Evolutionary conservation across 805 yeast species (phyloP).

Genomic region (Candida gorgasii): DNA sequence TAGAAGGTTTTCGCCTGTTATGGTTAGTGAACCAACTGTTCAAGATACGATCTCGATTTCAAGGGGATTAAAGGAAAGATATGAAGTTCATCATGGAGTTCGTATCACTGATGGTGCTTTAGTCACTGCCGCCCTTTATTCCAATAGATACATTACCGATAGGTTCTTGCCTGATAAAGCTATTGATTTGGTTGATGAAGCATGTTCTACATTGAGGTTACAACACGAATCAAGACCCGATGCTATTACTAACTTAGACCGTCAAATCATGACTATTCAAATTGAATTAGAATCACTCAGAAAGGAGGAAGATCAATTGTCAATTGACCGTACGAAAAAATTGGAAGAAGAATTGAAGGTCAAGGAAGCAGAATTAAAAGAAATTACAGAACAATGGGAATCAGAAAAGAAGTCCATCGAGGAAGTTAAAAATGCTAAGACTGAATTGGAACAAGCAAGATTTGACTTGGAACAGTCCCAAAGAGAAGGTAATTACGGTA

Average conservation of each 20-base stretch:
- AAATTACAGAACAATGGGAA: conserved; percentile 86
- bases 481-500: conserved; percentile 81
- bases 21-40: conserved; percentile 84
- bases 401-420: conserved; percentile 76
- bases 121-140: conserved; percentile 89
- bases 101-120: conserved; percentile 89
- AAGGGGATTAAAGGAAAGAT: conserved; percentile 89
- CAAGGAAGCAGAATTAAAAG: conserved; percentile 64
- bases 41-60: conserved; percentile 88
- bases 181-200: conserved; percentile 94
- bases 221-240: conserved; percentile 98
- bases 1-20: conserved; percentile 87
- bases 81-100: conserved; percentile 98
- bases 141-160: conserved; percentile 89
- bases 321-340: conserved; percentile 74
- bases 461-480: conserved; percentile 80
- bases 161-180: conserved; percentile 95
- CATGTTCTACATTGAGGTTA: conserved; percentile 89
- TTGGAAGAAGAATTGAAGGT: conserved; percentile 65
- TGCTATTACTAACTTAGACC: conserved; percentile 83
- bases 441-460: conserved; percentile 80
- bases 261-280: conserved; percentile 88
- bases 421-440: conserved; percentile 73
- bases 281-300: conserved; percentile 92
- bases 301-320: conserved; percentile 86